These are phyloP conservation scores for Claviceps pazoutovae DNA, from an alignment of 2,329 filamentous ascomycete genomes.

Conservation along the genomic window DNA sequence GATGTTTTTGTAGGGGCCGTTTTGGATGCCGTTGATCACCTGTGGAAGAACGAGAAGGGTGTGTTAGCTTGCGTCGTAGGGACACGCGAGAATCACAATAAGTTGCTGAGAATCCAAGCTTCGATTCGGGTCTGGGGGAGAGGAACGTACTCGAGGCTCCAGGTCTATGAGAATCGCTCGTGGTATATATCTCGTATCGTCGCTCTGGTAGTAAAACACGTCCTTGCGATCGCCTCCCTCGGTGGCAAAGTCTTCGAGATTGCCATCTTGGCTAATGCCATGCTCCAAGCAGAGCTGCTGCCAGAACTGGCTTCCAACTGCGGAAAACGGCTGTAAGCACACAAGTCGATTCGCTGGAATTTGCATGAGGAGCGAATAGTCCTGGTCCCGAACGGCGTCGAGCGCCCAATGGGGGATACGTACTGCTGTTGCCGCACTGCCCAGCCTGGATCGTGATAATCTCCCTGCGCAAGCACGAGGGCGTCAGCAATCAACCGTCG, in stretches of 20 bases:
- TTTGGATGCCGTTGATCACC: constrained; percentile 87
- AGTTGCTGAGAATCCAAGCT: background rate
- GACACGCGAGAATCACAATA: background rate
- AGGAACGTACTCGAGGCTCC: constrained; percentile 58
- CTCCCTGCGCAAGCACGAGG: constrained; percentile 46
- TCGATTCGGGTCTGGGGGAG: background rate
- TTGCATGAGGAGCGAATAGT: no score
- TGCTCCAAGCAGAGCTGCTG: constrained; percentile 97
- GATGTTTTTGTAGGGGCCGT: constrained; percentile 90
- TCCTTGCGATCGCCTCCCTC: constrained; percentile 97
- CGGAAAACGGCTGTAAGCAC: background rate
- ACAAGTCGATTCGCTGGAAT: no score
- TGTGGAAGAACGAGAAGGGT: constrained; percentile 8
- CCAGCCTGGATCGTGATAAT: constrained; percentile 98
- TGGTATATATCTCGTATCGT: constrained; percentile 96
- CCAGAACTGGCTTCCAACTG: constrained; percentile 97
- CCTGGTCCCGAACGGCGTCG: no score
- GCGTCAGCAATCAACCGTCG: background rate
- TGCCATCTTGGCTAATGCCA: constrained; percentile 93
- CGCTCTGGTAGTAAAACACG: constrained; percentile 98
- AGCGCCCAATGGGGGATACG: constrained; percentile 25
- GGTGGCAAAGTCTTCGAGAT: constrained; percentile 93
- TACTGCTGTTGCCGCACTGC: constrained; percentile 98
- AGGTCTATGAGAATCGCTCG: constrained; percentile 90
- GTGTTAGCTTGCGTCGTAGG: background rate